Base-by-base conservation (phyloP, 163 green algal species). In the Coccomyxa subellipsoidea region DNA sequence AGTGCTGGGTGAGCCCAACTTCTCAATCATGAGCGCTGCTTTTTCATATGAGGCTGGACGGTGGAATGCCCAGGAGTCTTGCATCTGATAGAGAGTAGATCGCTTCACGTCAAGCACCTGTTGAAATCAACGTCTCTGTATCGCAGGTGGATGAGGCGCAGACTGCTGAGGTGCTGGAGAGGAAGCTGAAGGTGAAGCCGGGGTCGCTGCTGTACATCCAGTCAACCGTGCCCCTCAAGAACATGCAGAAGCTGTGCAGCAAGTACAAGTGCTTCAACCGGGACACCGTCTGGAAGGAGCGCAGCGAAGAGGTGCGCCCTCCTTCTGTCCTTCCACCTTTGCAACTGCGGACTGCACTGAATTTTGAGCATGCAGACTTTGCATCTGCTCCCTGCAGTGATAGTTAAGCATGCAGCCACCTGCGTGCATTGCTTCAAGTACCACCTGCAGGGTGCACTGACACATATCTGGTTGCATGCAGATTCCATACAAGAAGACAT, bases 1-100 rank as follows among this genome's bases (percentile, higher is more conserved):
- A 73, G 66, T 73, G 66, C 66, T 73, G 66, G 66, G 66, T 73
- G 27, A 36, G 18, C 59, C n/a, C n/a, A n/a, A n/a, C n/a, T n/a
- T n/a, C n/a, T n/a, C n/a, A n/a, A n/a, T n/a, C n/a, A n/a, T n/a
- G n/a, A n/a, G n/a, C n/a, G n/a, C n/a, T n/a, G n/a, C n/a, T n/a
- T n/a, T n/a, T n/a, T n/a, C n/a, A n/a, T n/a, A n/a, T n/a, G n/a
- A n/a, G n/a, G n/a, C n/a, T n/a, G n/a, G n/a, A n/a, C n/a, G n/a
- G n/a, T n/a, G n/a, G n/a, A n/a, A n/a, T n/a, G n/a, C n/a, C n/a
- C n/a, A n/a, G n/a, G n/a, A n/a, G n/a, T n/a, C n/a, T n/a, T n/a
- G n/a, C n/a, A n/a, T n/a, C n/a, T n/a, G n/a, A n/a, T n/a, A n/a
- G n/a, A n/a, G n/a, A n/a, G n/a, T n/a, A n/a, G n/a, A n/a, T n/a